Conservation (phyloP, 2,329 filamentous ascomycete species). For the Apiospora malaysiana region DNA sequence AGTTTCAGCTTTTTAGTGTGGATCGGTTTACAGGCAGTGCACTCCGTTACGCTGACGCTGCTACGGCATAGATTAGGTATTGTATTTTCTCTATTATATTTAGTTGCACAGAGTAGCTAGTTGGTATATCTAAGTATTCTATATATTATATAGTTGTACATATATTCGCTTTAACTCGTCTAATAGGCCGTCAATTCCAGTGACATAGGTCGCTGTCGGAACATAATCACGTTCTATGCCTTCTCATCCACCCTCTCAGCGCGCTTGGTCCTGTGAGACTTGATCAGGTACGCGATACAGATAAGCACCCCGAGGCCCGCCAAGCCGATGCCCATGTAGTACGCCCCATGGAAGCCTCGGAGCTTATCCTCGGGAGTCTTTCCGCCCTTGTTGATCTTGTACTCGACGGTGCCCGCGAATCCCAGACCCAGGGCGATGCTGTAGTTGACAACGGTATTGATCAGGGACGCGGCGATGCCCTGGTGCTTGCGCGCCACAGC, state of each 20-base stretch:
- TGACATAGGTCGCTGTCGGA: neutral
- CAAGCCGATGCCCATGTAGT: constrained; percentile 50
- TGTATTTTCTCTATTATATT: too few relatives aligned
- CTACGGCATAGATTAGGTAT: too few relatives aligned
- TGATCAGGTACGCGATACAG: constrained; percentile 38
- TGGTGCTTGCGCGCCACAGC: constrained; percentile 38
- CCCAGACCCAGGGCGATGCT: constrained; percentile 61
- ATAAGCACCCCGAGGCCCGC: constrained; percentile 43
- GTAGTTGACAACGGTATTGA: constrained; percentile 64
- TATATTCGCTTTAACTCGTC: neutral
- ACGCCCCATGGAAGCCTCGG: constrained; percentile 44
- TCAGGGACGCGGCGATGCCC: constrained; percentile 47
- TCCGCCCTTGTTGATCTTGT: constrained; percentile 43
- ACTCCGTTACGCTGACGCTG: too few relatives aligned
- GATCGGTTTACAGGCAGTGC: neutral
- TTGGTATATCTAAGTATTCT: too few relatives aligned
- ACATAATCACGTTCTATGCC: neutral
- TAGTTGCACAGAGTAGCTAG: neutral
- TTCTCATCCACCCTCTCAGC: constrained; percentile 20
- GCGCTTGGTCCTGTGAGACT: constrained; percentile 28
- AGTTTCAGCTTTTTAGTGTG: neutral
- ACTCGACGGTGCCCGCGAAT: constrained; percentile 60
- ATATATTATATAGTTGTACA: neutral
- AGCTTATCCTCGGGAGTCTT: constrained; percentile 39
- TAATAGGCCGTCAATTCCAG: too few relatives aligned